phyloP scores from a whole-genome alignment of 108 stramenopile species.

The Mayamaea pseudoterrestris region DNA sequence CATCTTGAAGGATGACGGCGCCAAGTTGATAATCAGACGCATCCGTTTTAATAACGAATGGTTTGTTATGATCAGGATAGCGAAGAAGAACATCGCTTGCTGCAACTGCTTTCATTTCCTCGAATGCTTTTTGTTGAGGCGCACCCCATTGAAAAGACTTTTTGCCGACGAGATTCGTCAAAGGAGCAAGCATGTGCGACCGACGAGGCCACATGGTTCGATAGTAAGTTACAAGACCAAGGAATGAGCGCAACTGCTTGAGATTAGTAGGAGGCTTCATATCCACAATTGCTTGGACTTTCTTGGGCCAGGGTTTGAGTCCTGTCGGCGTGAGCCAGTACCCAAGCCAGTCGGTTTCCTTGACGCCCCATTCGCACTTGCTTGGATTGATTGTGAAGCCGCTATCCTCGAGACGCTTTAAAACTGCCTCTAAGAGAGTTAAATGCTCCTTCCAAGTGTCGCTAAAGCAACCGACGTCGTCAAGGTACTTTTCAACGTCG shows the following conservation, averaged over 20 bases:
- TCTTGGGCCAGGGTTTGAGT: conserved; percentile 21
- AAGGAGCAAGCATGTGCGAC: conserved; percentile 27
- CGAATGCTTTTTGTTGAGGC: conserved; percentile 24
- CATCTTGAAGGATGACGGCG: conserved; percentile 15
- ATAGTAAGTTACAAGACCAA: conserved; percentile 36
- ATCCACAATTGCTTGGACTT: conserved; percentile 21
- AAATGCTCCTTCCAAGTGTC: conserved; percentile 23
- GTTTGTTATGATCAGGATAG: conserved; percentile 29
- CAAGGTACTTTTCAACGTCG: conserved; percentile 27
- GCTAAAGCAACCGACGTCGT: conserved; percentile 29
- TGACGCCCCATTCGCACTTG: conserved; percentile 40
- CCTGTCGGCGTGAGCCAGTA: conserved; percentile 21
- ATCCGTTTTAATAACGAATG: conserved; percentile 34
- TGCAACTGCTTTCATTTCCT: conserved; percentile 17
- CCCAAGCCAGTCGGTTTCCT: conserved; percentile 24
- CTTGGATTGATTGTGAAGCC: conserved; percentile 16
- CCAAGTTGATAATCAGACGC: conserved; percentile 32
- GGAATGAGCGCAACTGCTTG: conserved; percentile 23
- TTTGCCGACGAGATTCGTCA: conserved; percentile 14
- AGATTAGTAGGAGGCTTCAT: conserved; percentile 14
- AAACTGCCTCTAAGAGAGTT: conserved; percentile 3
- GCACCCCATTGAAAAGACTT: conserved; percentile 22
- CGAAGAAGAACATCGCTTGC: conserved; percentile 16
- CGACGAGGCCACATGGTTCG: conserved; percentile 5
- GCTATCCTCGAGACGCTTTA: conserved; percentile 9